phyloP scores from a whole-genome alignment of 305 asterid species.

The Fraxinus sp. region DNA sequence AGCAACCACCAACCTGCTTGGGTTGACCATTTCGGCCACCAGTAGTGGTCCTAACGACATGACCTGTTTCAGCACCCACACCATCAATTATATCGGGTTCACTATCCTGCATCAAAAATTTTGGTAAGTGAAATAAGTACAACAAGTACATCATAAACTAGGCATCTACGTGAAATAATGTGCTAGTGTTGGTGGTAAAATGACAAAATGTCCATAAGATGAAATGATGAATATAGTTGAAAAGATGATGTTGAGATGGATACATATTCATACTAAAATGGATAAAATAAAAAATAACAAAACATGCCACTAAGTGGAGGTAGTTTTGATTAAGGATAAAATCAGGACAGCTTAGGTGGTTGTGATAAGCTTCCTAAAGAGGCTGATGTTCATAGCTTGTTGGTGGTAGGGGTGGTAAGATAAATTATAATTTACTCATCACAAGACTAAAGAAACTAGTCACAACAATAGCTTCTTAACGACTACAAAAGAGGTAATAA shows the following conservation, averaged over 20 bases:
- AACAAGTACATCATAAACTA: neutral
- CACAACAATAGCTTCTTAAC: neutral
- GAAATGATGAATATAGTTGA: neutral
- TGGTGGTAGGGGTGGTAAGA: neutral
- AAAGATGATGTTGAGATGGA: neutral
- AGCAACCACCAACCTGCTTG: conserved; percentile 64
- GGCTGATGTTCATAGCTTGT: neutral
- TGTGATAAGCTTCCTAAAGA: neutral
- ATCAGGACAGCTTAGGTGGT: neutral
- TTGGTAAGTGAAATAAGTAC: neutral
- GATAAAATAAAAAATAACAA: neutral
- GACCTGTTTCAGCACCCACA: conserved; percentile 93
- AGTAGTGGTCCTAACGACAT: conserved; percentile 72
- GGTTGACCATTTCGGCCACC: conserved; percentile 96
- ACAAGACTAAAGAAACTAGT: conserved; percentile 15
- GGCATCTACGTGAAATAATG: conserved; percentile 22
- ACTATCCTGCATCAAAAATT: conserved; percentile 68
- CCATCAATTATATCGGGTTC: conserved; percentile 91
- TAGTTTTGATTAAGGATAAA: neutral
- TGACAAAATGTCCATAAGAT: neutral
- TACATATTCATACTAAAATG: neutral
- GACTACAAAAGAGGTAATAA: conserved; percentile 12
- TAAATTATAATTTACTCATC: conserved; percentile 14
- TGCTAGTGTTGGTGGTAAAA: neutral
- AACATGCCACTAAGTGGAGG: neutral